Evolutionary conservation across 2,329 filamentous ascomycete species (phyloP), one percentile per base, ranked within the genome.

Genomic region (Triangularia verruculosa): DNA sequence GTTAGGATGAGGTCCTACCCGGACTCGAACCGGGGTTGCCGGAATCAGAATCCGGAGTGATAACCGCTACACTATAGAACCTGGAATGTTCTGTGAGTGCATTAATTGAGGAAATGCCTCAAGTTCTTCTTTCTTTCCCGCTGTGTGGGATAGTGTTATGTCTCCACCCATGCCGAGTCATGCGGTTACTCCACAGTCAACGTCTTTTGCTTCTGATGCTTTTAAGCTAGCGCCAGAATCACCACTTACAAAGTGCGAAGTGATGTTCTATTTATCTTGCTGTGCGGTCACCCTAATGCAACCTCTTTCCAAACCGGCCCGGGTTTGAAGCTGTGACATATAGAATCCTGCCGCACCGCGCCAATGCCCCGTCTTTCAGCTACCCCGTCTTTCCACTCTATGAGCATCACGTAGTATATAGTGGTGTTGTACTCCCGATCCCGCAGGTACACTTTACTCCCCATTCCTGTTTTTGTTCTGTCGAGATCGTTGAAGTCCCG

Each of bases 401-500:
- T n/a, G 3, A 56, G 27, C 24, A 56, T 56, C 7, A 56, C 25
- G 11, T 30, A 15, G 15, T 56, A 56, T 7, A 15, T 24, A 9
- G 20, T 24, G 11, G 20, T n/a, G 15, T n/a, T 47, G 15, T 47
- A 66, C 57, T 30, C 71, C 70, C 3, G 77, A 15, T 0, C 70
- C 65, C 1, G 70, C 68, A 1, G 75, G 63, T 13, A 25, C n/a
- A 20, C n/a, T 6, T 22, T 12, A 53, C 51, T 13, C 12, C 51
- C 17, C 51, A 53, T 22, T 53, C 51, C 17, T 12, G 51, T 15
- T 13, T 20, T 12, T 12, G 12, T 13, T 53, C n/a, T 20, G 39
- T 47, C 39, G 13, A 15, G 2, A 24, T 24, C 20, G 17, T 53
- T 53, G 20, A 24, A 15, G 9, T 24, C 17, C 17, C 15, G 51